Conservation (phyloP, 2,329 filamentous ascomycete genomes). For the Moelleriella libera region DNA sequence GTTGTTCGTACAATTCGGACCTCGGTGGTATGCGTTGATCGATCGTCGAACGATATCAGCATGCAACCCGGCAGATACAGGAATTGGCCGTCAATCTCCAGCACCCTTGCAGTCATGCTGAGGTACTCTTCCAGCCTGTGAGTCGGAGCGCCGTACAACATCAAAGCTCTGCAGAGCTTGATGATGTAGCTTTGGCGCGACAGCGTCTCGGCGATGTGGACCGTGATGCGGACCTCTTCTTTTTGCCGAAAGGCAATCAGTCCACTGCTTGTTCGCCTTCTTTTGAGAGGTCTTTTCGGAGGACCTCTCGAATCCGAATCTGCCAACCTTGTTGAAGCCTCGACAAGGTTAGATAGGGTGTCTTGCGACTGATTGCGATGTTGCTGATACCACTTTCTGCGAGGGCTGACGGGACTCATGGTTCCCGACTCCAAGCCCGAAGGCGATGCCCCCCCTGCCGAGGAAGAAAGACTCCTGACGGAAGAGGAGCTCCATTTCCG, state of each 20-base stretch:
- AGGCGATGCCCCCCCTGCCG: conserved; percentile 12
- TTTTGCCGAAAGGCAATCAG: conserved; percentile 25
- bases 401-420: conserved; percentile 25
- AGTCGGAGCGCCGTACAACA: conserved; percentile 80
- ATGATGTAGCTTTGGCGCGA: conserved; percentile 71
- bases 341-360: conserved; percentile 30
- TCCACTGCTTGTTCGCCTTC: conserved; percentile 20
- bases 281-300: conserved; percentile 20
- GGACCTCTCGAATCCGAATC: conserved; percentile 8
- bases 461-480: background rate
- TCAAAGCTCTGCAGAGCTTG: conserved; percentile 69
- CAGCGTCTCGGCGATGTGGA: conserved; percentile 51
- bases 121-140: conserved; percentile 85
- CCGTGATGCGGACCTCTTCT: conserved; percentile 30
- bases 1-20: conserved; percentile 47
- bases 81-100: conserved; percentile 80
- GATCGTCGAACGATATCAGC: conserved; percentile 79
- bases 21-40: conserved; percentile 48
- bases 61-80: conserved; percentile 83
- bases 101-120: conserved; percentile 66
- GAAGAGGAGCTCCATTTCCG: conserved; percentile 9
- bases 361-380: conserved; percentile 25
- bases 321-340: conserved; percentile 22
- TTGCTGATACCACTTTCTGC: conserved; percentile 27
- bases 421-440: conserved; percentile 21